phyloP scores from a whole-genome alignment of 805 yeast genomes.

The Zygotorulaspora chibaensis region DNA sequence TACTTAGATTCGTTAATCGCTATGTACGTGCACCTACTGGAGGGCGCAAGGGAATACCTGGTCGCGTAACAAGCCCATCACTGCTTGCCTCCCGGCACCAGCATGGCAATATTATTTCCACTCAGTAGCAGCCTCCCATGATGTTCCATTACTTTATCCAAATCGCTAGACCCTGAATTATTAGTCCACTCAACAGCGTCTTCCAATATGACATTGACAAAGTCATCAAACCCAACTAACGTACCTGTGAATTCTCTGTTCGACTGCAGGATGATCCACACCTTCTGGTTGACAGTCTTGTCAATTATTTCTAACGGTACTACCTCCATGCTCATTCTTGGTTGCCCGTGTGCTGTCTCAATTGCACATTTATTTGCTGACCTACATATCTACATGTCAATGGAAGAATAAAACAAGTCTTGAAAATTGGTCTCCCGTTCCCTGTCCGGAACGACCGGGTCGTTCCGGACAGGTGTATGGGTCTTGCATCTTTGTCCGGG shows the following conservation, averaged over 20 bases:
- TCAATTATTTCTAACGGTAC: slow-evolving; percentile 85
- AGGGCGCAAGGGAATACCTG: too few relatives aligned
- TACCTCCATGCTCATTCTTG: slow-evolving; percentile 24
- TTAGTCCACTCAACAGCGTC: slow-evolving; percentile 45
- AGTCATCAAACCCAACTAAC: slow-evolving; percentile 90
- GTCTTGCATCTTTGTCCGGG: too few relatives aligned
- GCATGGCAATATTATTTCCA: slow-evolving; percentile 70
- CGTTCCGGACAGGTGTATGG: too few relatives aligned
- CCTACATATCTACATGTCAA: too few relatives aligned
- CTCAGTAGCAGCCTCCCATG: slow-evolving; percentile 61
- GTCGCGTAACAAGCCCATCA: background rate
- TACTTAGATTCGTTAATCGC: background rate
- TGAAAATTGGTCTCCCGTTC: too few relatives aligned
- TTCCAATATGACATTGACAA: slow-evolving; percentile 83
- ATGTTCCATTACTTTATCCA: slow-evolving; percentile 41
- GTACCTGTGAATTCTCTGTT: slow-evolving; percentile 83
- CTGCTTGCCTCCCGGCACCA: slow-evolving; percentile 48
- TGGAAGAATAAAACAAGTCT: too few relatives aligned
- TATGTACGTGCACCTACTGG: background rate
- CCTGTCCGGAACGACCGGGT: too few relatives aligned
- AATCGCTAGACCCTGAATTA: slow-evolving; percentile 25
- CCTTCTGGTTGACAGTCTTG: slow-evolving; percentile 73
- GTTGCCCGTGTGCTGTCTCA: background rate
- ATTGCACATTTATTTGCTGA: background rate
- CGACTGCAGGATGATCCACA: slow-evolving; percentile 57